Base-by-base conservation (phyloP, 352 stramenopile genomes). In the Peronosclerospora sorghi region DNA sequence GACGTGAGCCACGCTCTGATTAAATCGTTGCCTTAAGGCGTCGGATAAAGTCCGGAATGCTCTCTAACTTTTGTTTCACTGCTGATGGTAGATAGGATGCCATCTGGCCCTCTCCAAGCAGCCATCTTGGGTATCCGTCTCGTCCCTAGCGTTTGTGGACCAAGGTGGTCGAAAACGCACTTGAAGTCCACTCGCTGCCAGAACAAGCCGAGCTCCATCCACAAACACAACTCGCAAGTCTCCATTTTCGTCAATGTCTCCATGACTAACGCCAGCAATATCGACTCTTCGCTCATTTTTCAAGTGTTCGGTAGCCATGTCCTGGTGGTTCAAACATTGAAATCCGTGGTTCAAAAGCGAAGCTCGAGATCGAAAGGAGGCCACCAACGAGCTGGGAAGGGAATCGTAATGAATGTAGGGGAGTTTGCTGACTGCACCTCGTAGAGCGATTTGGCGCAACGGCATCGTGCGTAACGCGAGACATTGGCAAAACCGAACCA, bases 391-490 rank as follows among this genome's bases (percentile, higher is more conserved):
- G 26, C 59, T 53, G 6, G 73, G 65, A 5, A 83, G 32, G 0
- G 29, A 48, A 20, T 86, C 73, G 35, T 64, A 83, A 41, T 86
- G 73, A 2, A 76, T 43, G 18, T 78, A 56, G 9, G 70, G 70
- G 2, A 73, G 53, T 14, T 68, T 71, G 15, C 32, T 59, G 0
- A 49, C 35, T n/a, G 68, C 52, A 18, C 58, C 36, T 18, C 45
- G 45, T 14, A 80, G 56, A n/a, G 65, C 66, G 5, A 62, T 59
- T 35, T 48, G 51, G 5, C 73, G 70, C 21, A 86, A 21, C 21
- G 83, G 68, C 39, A 82, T 61, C 5, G 48, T 50, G 1, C 73
- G 73, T 37, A 77, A 32, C 1, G 60, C 56, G 14, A 86, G 51
- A 27, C 65, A 76, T 21, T 83, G 68, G 32, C 70, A 80, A 23